Percentiles rank a stretch among this genome's conserved stretches.
Evolutionary conservation across 208 protist genomes (phyloP).

Genomic region (Tritrichomonas musculus): DNA sequence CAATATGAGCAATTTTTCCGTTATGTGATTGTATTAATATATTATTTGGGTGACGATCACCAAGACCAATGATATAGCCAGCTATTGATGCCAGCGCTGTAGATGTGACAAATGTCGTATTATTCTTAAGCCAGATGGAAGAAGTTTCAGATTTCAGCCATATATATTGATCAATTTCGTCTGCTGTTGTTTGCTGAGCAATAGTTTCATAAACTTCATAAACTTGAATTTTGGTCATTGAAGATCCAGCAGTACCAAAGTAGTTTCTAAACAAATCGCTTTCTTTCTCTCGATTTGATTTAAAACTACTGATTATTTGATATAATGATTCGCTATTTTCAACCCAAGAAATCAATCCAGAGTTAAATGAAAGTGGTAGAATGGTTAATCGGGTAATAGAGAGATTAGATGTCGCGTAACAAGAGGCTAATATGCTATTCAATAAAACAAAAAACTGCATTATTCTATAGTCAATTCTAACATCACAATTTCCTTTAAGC

Average conservation of each 20-base stretch:
- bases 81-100: conserved; percentile 83
- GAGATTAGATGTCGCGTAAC: background rate
- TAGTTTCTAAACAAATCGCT: background rate
- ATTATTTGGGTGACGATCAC: conserved; percentile 59
- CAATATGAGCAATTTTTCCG: background rate
- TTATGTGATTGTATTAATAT: background rate
- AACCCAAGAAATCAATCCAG: conserved; percentile 28
- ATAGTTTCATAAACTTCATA: background rate
- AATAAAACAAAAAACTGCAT: conserved; percentile 34
- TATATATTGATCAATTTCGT: background rate
- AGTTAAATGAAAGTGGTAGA: background rate
- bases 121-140: background rate
- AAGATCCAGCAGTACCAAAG: background rate
- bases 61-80: conserved; percentile 75
- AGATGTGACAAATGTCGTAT: conserved; percentile 57
- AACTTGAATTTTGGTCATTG: background rate
- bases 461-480: conserved; percentile 19
- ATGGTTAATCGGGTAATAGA: background rate
- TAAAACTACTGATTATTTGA: background rate
- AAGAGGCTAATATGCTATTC: background rate
- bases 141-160: background rate
- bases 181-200: background rate
- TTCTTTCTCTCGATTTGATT: background rate
- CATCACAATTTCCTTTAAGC: conserved; percentile 33
- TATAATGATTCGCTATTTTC: background rate